Percentiles rank a stretch among this genome's conserved stretches.
These are phyloP conservation scores for Metschnikowia similis DNA, from an alignment of 805 yeast genomes.

Conservation along the genomic window DNA sequence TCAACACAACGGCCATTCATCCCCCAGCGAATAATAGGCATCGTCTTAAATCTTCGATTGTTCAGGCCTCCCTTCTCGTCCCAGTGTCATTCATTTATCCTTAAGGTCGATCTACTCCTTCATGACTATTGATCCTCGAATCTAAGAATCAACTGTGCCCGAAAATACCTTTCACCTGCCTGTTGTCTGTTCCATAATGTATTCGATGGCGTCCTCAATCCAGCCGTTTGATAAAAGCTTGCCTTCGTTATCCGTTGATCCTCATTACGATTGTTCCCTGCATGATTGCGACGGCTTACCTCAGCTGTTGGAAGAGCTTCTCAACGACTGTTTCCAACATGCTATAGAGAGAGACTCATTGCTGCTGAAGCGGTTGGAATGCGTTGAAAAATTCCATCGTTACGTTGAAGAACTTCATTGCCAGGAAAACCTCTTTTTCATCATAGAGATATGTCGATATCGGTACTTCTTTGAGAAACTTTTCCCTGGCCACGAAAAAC, in stretches of 20 bases:
- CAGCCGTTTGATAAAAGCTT: neutral
- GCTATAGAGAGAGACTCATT: conserved; percentile 19
- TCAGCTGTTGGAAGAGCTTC: conserved; percentile 24
- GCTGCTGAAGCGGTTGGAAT: conserved; percentile 11
- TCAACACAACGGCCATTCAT: neutral
- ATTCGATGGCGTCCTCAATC: neutral
- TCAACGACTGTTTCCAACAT: conserved; percentile 29
- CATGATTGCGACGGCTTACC: conserved; percentile 6
- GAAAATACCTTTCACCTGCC: neutral
- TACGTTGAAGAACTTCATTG: conserved; percentile 39
- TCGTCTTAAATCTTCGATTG: neutral
- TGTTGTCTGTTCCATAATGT: neutral
- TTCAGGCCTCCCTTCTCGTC: neutral
- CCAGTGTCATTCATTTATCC: neutral
- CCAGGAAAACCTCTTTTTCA: conserved; percentile 42
- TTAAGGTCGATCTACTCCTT: neutral
- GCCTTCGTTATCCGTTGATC: neutral
- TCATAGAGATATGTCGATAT: conserved; percentile 43
- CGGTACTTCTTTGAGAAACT: conserved; percentile 39
- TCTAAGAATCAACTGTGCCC: neutral
- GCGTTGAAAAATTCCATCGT: conserved; percentile 27
- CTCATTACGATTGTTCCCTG: neutral
- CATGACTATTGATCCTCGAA: neutral
- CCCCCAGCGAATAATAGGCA: neutral
- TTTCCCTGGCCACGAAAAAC: conserved; percentile 10